phyloP scores from a whole-genome alignment of 208 protist genomes.

The Wallacemonas sp. region DNA sequence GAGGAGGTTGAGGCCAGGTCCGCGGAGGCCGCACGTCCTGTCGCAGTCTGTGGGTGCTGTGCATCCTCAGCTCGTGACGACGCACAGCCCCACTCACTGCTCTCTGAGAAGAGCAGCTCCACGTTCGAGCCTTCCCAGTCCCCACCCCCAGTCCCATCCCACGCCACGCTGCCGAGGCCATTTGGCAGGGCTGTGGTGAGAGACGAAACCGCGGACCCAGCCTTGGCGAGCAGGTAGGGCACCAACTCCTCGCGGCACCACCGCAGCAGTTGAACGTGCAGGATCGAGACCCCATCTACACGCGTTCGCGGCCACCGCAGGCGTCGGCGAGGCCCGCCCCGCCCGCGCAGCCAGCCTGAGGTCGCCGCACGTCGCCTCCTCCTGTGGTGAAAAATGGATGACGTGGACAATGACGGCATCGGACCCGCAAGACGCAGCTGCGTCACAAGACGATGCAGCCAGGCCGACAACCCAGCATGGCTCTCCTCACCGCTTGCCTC shows the following conservation, averaged over 20 bases:
- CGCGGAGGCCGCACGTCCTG: no score
- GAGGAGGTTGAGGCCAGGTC: no score
- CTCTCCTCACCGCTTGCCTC: neutral
- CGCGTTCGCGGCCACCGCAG: slow-evolving; percentile 5
- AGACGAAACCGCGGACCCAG: neutral
- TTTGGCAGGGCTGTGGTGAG: no score
- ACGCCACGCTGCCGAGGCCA: no score
- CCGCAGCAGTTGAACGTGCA: slow-evolving; percentile 3
- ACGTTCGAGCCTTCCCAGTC: slow-evolving; percentile 1
- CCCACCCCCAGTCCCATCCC: slow-evolving; percentile 9
- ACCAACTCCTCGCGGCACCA: slow-evolving; percentile 9
- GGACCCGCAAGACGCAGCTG: neutral
- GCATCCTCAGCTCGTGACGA: no score
- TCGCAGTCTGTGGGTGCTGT: no score
- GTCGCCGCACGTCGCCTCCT: no score
- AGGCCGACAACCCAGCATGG: neutral
- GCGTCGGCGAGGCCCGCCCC: neutral
- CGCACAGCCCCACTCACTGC: neutral
- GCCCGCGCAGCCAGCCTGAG: no score
- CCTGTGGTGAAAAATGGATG: no score
- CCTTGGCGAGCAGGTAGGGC: slow-evolving; percentile 13
- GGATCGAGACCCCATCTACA: neutral
- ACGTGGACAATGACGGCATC: neutral
- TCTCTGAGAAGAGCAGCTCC: slow-evolving; percentile 6
- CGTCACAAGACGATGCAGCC: neutral